A percentile compares a stretch with the other conserved stretches of the same genome.
These are phyloP conservation scores for Sugiyamaella neomexicana DNA, from an alignment of 1,139 yeast genomes.

Conservation along the genomic window DNA sequence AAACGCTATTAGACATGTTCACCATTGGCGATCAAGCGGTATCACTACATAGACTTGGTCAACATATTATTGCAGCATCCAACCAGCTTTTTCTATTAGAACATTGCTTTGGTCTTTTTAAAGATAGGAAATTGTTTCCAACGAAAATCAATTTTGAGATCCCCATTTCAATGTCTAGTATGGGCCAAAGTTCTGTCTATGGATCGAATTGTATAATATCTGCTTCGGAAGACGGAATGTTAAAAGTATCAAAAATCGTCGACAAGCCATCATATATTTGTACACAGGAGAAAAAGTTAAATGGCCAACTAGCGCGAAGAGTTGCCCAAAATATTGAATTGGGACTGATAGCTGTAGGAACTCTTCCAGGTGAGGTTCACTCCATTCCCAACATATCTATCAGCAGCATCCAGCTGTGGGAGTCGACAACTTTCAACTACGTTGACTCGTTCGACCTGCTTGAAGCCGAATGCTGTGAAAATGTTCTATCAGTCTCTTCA, in stretches of 20 bases:
- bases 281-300: conserved; percentile 8
- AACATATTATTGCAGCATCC: conserved; percentile 2
- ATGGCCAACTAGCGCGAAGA: conserved; percentile 7
- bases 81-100: conserved; percentile 1
- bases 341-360: conserved; percentile 1
- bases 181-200: conserved; percentile 1
- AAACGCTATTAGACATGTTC: neutral
- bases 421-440: conserved; percentile 7
- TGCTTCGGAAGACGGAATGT: neutral
- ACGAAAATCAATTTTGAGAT: conserved; percentile 6
- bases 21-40: conserved; percentile 10
- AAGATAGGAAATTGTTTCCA: neutral
- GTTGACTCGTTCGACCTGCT: conserved; percentile 4
- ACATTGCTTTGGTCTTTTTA: neutral
- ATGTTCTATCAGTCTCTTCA: conserved; percentile 8
- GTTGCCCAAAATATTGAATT: conserved; percentile 3
- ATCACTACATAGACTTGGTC: neutral
- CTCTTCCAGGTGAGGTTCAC: neutral
- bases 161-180: conserved; percentile 2
- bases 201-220: conserved; percentile 5
- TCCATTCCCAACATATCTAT: neutral
- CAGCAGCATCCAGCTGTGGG: conserved; percentile 9
- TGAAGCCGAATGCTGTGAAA: conserved; percentile 7
- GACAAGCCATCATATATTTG: conserved; percentile 6
- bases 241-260: conserved; percentile 1